Percentiles rank a stretch among this genome's conserved stretches.
These are phyloP conservation scores for Cynanchum wilfordii DNA, from an alignment of 257 asterid species.

Conservation along the genomic window DNA sequence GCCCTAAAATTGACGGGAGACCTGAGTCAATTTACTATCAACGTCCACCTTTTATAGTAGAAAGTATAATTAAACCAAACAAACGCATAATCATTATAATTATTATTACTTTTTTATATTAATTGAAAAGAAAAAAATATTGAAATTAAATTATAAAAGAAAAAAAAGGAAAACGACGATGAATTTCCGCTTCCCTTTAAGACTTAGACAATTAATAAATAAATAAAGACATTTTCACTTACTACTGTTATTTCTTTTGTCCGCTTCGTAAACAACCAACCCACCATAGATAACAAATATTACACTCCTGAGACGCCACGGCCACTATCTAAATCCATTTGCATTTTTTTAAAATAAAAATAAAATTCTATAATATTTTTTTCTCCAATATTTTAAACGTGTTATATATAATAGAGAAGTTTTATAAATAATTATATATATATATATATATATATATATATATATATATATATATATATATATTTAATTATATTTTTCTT, in stretches of 20 bases:
- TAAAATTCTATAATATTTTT: no score
- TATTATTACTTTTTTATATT: neutral
- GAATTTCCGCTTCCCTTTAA: constrained; percentile 13
- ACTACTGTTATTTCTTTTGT: constrained; percentile 1
- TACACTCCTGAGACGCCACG: constrained; percentile 34
- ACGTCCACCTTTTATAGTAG: constrained; percentile 5
- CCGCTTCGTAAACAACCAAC: constrained; percentile 5
- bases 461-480: no score
- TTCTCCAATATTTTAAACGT: no score
- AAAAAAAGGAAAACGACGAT: constrained; percentile 9
- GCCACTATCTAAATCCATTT: constrained; percentile 23
- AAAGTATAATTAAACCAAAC: neutral
- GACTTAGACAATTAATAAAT: constrained; percentile 13
- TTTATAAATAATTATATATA: no score
- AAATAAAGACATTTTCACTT: constrained; percentile 17
- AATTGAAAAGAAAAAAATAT: neutral
- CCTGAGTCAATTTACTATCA: constrained; percentile 23
- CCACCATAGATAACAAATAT: neutral
- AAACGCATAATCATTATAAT: neutral
- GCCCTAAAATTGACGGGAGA: neutral
- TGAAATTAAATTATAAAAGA: no score
- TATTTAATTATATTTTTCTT: no score
- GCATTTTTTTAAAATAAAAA: neutral
- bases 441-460: no score
- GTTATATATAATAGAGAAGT: no score